Conservation (phyloP, 2,329 filamentous ascomycete species). For the Arthroderma sp. region DNA sequence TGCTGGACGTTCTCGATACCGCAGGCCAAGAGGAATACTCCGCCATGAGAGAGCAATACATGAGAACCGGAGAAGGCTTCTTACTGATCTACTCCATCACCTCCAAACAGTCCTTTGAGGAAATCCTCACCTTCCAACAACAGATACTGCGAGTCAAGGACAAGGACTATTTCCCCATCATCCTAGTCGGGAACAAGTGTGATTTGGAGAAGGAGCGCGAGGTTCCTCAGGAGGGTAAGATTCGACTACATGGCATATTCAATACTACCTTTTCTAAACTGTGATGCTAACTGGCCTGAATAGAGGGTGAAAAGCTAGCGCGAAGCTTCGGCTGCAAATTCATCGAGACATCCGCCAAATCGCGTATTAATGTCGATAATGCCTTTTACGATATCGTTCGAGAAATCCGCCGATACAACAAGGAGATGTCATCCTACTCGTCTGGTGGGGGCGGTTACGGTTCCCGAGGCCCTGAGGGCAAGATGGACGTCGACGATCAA, state of each 20-base stretch:
- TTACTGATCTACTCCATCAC: constrained; percentile 97
- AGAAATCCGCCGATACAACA: constrained; percentile 96
- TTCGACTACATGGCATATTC: constrained; percentile 2
- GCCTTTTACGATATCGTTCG: constrained; percentile 97
- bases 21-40: constrained; percentile 98
- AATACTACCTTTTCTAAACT: background rate
- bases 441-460: constrained; percentile 51
- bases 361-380: constrained; percentile 94
- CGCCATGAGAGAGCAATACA: constrained; percentile 98
- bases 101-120: constrained; percentile 91
- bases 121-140: constrained; percentile 97
- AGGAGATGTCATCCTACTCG: constrained; percentile 85
- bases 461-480: constrained; percentile 44
- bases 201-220: constrained; percentile 89
- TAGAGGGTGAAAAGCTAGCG: constrained; percentile 83
- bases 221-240: constrained; percentile 79
- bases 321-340: constrained; percentile 90
- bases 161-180: constrained; percentile 99
- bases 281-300: constrained; percentile 4
- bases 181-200: constrained; percentile 97
- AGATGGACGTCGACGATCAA: constrained; percentile 62
- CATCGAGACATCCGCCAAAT: constrained; percentile 98
- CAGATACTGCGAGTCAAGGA: constrained; percentile 98
- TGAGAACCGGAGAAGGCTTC: constrained; percentile 97
- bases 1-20: constrained; percentile 95